Percentiles rank a stretch among this genome's conserved stretches.
Evolutionary conservation across 148 eudicot species (phyloP).

Genomic region (Beta vulgaris): DNA sequence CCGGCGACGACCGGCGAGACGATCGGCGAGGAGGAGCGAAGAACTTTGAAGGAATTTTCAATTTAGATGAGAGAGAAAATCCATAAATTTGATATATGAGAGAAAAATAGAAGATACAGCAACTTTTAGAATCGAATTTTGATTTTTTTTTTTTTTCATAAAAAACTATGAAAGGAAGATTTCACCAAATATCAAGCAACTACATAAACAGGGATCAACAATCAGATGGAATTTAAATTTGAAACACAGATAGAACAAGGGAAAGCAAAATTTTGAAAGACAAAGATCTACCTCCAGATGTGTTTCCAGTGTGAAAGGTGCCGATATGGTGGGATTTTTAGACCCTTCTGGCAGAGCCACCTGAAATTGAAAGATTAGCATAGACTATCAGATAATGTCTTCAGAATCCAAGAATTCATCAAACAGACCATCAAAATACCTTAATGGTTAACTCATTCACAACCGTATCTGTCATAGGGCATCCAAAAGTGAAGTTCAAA

Average conservation of each 20-base stretch:
- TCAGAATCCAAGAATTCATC: background rate
- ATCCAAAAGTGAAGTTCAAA: slow-evolving; percentile 82
- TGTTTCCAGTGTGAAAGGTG: slow-evolving; percentile 72
- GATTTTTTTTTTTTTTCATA: no score
- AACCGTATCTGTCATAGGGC: slow-evolving; percentile 69
- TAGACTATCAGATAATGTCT: background rate
- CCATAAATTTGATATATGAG: background rate
- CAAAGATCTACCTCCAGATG: slow-evolving; percentile 60
- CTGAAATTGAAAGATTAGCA: slow-evolving; percentile 33
- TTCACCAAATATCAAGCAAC: background rate
- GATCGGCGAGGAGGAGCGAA: no score
- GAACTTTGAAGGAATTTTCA: no score
- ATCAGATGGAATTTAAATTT: background rate
- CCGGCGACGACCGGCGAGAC: no score
- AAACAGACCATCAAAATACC: slow-evolving; percentile 39
- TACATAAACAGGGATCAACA: background rate
- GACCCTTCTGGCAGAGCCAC: slow-evolving; percentile 97
- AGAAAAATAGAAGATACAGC: background rate
- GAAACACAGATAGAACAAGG: slow-evolving; percentile 12
- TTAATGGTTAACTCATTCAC: slow-evolving; percentile 80
- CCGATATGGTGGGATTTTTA: slow-evolving; percentile 55
- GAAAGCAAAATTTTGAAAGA: background rate
- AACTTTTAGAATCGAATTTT: background rate
- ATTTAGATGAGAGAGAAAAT: background rate
- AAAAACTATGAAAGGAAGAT: background rate